Evolutionary conservation across 2,329 filamentous ascomycete species (phyloP), one percentile per base, ranked within the genome.

Genomic region (Hortaea sp.): DNA sequence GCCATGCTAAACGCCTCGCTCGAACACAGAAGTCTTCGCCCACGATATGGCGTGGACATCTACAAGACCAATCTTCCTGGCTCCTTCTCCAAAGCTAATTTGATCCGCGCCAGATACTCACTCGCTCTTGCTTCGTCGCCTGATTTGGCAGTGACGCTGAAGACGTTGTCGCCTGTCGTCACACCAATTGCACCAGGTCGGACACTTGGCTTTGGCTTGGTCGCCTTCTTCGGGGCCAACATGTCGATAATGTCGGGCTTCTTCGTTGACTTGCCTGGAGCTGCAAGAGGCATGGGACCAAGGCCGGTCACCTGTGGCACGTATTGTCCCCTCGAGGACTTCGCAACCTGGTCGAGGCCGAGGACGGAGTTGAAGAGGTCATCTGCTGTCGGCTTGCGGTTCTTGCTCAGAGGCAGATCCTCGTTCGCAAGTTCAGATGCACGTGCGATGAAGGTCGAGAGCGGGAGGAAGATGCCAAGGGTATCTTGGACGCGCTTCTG

Each of bases 331-430:
- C 64, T 79, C 64, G 62, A 74, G 30, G 78, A 72, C 31, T 52
- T 57, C 7, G 41, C 5, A 49, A 77, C 72, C 47, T 71, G 69
- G 55, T 77, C 68, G 13, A 88, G 70, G 7, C 89, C 90, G 6
- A 98, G 76, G 10, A 97, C 75, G 58, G 90, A 81, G 63, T 95
- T 82, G 69, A 97, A 97, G 9, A 98, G 78, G 63, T 94, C 88
- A 61, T 88, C 79, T 32, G 84, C 72, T 0, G 85, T 82, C 10
- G 84, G 83, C 61, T 80, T 75, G 40, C 77, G 74, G 50, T 72
- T 71, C 49, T 79, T 74, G 5, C 81, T 77, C 29, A 76, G 71
- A 2, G 90, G 90, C 6, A 97, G 77, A 40, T 85, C 80, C 52
- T 92, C 84, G 68, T 97, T 97, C 49, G 92, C 92, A 28, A 94